Evolutionary conservation across 164 flowering plant genomes (phyloP).

Genomic region (Cinnamomum micranthum): DNA sequence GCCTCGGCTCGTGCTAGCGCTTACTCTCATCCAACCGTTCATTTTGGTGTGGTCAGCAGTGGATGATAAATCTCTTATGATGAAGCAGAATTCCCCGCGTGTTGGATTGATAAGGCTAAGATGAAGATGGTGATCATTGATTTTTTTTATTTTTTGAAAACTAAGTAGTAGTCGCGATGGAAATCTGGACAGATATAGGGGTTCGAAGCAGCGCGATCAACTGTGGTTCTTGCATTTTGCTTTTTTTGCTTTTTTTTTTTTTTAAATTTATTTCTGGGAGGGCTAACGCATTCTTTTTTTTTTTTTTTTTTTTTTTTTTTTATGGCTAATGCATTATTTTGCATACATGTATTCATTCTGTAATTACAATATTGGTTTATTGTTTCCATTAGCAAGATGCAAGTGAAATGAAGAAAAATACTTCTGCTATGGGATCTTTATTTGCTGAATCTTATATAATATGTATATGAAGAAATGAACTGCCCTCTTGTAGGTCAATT

Average conservation of each 20-base stretch:
- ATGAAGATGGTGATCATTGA: not conserved
- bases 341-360: not conserved
- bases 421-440: too few species aligned
- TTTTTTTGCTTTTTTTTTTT: too few species aligned
- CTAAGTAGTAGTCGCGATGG: not conserved
- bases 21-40: not conserved
- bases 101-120: not conserved
- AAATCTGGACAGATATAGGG: not conserved
- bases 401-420: too few species aligned
- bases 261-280: not conserved
- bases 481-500: too few species aligned
- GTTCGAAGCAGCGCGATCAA: not conserved
- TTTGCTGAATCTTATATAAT: too few species aligned
- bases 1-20: constrained; percentile 8
- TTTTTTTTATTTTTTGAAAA: too few species aligned
- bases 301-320: too few species aligned
- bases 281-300: too few species aligned
- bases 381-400: not conserved
- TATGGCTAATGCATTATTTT: too few species aligned
- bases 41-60: not conserved
- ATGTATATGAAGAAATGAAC: too few species aligned
- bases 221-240: not conserved
- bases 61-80: not conserved
- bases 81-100: not conserved
- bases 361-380: not conserved